A percentile compares a stretch with the other conserved stretches of the same genome.
Conservation (phyloP, 2,329 filamentous ascomycete species). For the Paecilomyces formosus region DNA sequence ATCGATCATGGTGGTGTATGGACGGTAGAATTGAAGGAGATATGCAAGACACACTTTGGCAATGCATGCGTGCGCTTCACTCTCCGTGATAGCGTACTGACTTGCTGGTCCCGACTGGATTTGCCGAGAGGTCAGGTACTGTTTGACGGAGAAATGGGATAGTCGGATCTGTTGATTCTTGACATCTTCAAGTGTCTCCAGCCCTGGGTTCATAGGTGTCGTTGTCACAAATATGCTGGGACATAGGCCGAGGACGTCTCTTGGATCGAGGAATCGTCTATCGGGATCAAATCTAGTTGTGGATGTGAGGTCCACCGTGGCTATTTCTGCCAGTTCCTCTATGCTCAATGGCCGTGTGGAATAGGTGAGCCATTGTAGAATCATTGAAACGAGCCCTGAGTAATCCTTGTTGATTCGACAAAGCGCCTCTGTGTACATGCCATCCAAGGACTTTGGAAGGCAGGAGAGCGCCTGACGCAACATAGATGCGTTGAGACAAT, state of each 20-base stretch:
- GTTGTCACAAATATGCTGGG: constrained; percentile 9
- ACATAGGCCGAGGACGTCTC: constrained; percentile 9
- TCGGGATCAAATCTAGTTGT: constrained; percentile 15
- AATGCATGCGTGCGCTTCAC: constrained; percentile 4
- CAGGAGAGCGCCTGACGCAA: constrained; percentile 7
- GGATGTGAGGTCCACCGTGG: constrained; percentile 15
- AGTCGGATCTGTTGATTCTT: constrained; percentile 2
- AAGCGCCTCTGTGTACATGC: constrained; percentile 18
- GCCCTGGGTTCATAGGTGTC: not conserved
- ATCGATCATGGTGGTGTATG: not conserved
- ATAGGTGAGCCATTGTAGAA: constrained; percentile 19
- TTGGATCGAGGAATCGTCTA: constrained; percentile 15
- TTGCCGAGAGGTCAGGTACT: not conserved
- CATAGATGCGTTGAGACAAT: constrained; percentile 5
- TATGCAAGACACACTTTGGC: constrained; percentile 16
- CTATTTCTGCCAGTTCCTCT: constrained; percentile 17
- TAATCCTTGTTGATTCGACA: constrained; percentile 11
- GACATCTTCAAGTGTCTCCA: not conserved
- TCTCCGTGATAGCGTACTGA: not conserved
- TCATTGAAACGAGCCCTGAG: constrained; percentile 8
- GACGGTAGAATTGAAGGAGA: constrained; percentile 8
- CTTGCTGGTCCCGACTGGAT: not conserved
- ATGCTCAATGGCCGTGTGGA: constrained; percentile 18
- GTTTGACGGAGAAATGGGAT: constrained; percentile 13
- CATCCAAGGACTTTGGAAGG: constrained; percentile 12